Conservation (phyloP, 768 basidiomycete species). For the Boletus pseudopeckii region DNA sequence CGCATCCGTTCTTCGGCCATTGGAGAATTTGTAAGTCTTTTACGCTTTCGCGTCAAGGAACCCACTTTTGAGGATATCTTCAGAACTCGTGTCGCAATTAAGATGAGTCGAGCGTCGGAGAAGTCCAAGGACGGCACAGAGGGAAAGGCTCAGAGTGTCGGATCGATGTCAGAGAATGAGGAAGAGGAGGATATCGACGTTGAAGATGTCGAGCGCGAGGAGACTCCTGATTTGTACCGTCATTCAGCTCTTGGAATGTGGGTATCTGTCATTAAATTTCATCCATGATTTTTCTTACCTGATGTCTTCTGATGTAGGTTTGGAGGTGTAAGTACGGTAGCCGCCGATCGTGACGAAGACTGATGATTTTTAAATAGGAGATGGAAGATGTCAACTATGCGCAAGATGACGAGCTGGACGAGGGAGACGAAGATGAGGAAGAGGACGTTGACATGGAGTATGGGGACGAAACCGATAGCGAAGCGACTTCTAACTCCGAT, state of each 20-base stretch:
- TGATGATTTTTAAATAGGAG: slow-evolving; percentile 47
- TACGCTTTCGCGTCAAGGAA: not conserved
- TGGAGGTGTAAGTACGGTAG: slow-evolving; percentile 62
- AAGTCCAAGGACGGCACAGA: slow-evolving; percentile 59
- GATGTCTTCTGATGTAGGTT: slow-evolving; percentile 41
- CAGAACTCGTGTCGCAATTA: slow-evolving; percentile 96
- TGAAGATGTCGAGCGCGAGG: slow-evolving; percentile 59
- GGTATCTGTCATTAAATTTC: slow-evolving; percentile 25
- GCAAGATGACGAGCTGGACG: slow-evolving; percentile 74
- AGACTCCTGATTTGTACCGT: slow-evolving; percentile 91
- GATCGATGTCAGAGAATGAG: slow-evolving; percentile 44
- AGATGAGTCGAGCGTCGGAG: slow-evolving; percentile 82
- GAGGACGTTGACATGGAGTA: slow-evolving; percentile 88
- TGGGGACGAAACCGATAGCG: slow-evolving; percentile 78
- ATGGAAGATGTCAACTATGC: slow-evolving; percentile 78
- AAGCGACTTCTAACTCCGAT: slow-evolving; percentile 73
- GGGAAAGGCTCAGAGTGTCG: slow-evolving; percentile 42
- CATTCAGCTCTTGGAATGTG: slow-evolving; percentile 95
- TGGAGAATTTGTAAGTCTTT: slow-evolving; percentile 78
- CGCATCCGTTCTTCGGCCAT: slow-evolving; percentile 81
- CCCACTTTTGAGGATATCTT: slow-evolving; percentile 9
- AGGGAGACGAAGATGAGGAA: slow-evolving; percentile 75
- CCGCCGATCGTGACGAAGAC: slow-evolving; percentile 9
- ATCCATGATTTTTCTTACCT: slow-evolving; percentile 6
- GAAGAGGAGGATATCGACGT: slow-evolving; percentile 56